These are phyloP conservation scores for Ceratobasidium sp. DNA, from an alignment of 1,284 basidiomycete genomes.

Conservation along the genomic window DNA sequence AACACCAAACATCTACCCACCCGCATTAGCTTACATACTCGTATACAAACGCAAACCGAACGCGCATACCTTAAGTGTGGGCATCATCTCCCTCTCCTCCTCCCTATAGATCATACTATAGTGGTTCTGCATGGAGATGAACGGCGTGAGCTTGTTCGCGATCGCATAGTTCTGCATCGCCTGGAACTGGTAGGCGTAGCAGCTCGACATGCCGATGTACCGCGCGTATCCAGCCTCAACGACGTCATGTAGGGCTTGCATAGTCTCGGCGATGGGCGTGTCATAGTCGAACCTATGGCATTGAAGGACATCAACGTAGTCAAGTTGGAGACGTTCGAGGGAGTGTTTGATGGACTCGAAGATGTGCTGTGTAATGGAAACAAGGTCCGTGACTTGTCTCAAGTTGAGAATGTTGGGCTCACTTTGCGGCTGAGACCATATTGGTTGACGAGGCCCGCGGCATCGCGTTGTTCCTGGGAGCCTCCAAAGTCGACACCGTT, in stretches of 20 bases:
- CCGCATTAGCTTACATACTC: not conserved
- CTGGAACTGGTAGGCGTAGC: conserved; percentile 52
- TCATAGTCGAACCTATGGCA: conserved; percentile 60
- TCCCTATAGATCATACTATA: conserved; percentile 52
- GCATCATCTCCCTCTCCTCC: conserved; percentile 56
- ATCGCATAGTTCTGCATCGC: conserved; percentile 56
- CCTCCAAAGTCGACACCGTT: conserved; percentile 19
- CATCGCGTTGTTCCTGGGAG: conserved; percentile 30
- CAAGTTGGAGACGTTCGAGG: conserved; percentile 49
- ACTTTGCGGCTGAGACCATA: conserved; percentile 57
- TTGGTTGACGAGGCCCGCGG: conserved; percentile 57
- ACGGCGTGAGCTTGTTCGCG: conserved; percentile 57
- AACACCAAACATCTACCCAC: conserved; percentile 42
- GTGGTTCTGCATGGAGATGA: conserved; percentile 63
- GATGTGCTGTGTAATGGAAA: conserved; percentile 52
- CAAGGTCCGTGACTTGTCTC: not conserved
- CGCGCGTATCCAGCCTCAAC: conserved; percentile 59
- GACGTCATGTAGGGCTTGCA: conserved; percentile 63
- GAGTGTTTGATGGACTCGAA: conserved; percentile 47
- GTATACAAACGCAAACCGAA: not conserved
- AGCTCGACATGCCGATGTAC: conserved; percentile 61
- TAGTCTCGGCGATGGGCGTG: conserved; percentile 60
- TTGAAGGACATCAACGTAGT: conserved; percentile 58
- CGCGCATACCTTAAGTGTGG: conserved; percentile 42
- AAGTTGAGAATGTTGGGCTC: not conserved